phyloP scores from a whole-genome alignment of 108 stramenopile genomes.

The Skeletonema marinoi region DNA sequence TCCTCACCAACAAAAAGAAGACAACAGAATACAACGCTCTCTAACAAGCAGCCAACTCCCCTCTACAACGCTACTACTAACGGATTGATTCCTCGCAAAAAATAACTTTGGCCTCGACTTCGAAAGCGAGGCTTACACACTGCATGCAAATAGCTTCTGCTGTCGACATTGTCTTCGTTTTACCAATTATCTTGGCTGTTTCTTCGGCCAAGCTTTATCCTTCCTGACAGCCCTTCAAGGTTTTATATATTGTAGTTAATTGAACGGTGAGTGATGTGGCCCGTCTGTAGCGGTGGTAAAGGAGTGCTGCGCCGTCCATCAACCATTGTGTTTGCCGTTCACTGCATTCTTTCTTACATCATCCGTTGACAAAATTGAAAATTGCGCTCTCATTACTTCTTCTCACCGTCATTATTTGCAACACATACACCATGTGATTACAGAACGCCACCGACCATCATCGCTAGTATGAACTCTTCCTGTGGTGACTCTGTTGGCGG shows the following conservation, averaged over 20 bases:
- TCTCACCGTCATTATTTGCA: not conserved
- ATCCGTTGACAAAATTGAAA: too few relatives aligned
- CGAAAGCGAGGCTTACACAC: slow-evolving; percentile 19
- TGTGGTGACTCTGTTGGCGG: not conserved
- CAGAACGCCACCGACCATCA: not conserved
- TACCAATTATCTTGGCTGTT: slow-evolving; percentile 67
- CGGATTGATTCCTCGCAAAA: not conserved
- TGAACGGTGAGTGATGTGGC: slow-evolving; percentile 1
- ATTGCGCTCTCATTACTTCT: too few relatives aligned
- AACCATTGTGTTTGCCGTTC: too few relatives aligned
- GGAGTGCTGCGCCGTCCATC: too few relatives aligned
- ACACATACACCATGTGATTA: not conserved
- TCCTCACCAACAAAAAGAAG: too few relatives aligned
- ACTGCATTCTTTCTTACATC: too few relatives aligned
- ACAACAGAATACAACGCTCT: too few relatives aligned
- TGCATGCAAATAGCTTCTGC: slow-evolving; percentile 21
- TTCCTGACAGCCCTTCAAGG: slow-evolving; percentile 54
- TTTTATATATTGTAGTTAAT: not conserved
- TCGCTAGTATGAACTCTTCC: not conserved
- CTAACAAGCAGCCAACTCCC: not conserved
- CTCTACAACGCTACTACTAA: not conserved
- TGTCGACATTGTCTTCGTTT: slow-evolving; percentile 45
- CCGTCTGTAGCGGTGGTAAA: not conserved
- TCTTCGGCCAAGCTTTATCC: slow-evolving; percentile 54
- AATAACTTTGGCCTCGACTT: slow-evolving; percentile 27